A percentile compares a stretch with the other conserved stretches of the same genome.
These are phyloP conservation scores for Lactifluus pinguis DNA, from an alignment of 768 basidiomycete species.

Conservation along the genomic window DNA sequence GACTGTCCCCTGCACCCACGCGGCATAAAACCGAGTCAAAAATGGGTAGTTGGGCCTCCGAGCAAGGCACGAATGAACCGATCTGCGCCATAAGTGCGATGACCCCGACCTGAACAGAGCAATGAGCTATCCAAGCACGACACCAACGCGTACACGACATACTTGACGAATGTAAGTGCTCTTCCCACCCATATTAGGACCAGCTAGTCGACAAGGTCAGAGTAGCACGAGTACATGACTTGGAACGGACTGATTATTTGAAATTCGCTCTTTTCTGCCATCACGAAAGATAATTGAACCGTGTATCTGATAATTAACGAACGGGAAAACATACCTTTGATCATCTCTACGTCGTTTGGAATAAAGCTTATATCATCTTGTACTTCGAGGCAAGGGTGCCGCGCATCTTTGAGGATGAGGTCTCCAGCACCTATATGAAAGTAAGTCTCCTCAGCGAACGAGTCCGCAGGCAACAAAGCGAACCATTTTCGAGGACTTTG, in stretches of 20 bases:
- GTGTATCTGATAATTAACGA: not conserved
- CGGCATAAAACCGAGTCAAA: constrained; percentile 95
- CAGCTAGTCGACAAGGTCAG: constrained; percentile 40
- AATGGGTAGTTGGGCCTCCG: constrained; percentile 76
- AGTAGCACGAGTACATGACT: not conserved
- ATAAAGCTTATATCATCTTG: constrained; percentile 96
- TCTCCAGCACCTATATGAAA: constrained; percentile 57
- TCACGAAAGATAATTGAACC: not conserved
- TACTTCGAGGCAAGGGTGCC: constrained; percentile 94
- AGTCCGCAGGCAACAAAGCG: not conserved
- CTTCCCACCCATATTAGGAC: constrained; percentile 99
- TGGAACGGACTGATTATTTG: constrained; percentile 74
- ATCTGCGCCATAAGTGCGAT: constrained; percentile 94
- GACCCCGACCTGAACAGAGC: constrained; percentile 67
- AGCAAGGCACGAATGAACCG: constrained; percentile 92
- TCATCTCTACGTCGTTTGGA: constrained; percentile 91
- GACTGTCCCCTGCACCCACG: constrained; percentile 96
- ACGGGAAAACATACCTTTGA: constrained; percentile 48
- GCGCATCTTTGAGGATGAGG: constrained; percentile 71
- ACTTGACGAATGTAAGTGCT: constrained; percentile 94
- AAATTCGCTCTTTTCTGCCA: constrained; percentile 75
- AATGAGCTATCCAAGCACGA: not conserved
- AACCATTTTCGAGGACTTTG: constrained; percentile 66
- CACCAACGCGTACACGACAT: not conserved
- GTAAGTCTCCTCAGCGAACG: not conserved